Evolutionary conservation across 768 basidiomycete species (phyloP), one percentile per base, ranked within the genome.

Genomic region (Boletus pseudopeckii): DNA sequence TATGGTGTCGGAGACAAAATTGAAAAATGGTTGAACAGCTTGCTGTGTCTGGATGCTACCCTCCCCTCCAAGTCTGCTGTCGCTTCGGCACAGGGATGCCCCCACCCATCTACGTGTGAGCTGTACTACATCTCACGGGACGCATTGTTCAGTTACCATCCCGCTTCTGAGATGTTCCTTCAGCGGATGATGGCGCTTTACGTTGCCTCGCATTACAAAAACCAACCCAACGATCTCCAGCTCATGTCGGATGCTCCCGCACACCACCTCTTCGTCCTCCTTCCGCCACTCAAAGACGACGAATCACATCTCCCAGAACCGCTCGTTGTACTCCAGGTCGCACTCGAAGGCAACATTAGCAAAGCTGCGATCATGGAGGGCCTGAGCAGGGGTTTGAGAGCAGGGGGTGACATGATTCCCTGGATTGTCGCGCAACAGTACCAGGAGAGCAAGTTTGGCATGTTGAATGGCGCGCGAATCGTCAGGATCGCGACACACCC

Each of bases 181-280:
- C 97, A 99, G 72, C 84, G 95, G 34, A 94, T 98, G 88, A 97
- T 98, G 94, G 87, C 92, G 17, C 79, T 98, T 2, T 99, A 98
- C 71, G 96, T 98, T 48, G 92, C 97, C 1, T 90, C 88, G 47
- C 97, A 99, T 69, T 99, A 99, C 77, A 99, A 99, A 73, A 99
- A 98, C 71, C 92, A 95, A 65, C 97, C 97, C 18, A 98, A 99
- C 67, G 97, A 99, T 68, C 79, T 99, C n/a, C 96, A 98, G 70
- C 81, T 99, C 48, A 83, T 98, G 70, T 91, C 89, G 11, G 97
- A 99, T 63, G 97, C 97, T 1, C 97, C 97, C 0, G 95, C 93
- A 1, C 96, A 98, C 66, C 92, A 95, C 63, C 80, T 99, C 14
- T 99, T 98, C 60, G 97, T 99, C 1, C 81, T 99, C 0, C 77